phyloP scores from a whole-genome alignment of 192 early-diverging fungal species.

The Coemansia nantahalensis region DNA sequence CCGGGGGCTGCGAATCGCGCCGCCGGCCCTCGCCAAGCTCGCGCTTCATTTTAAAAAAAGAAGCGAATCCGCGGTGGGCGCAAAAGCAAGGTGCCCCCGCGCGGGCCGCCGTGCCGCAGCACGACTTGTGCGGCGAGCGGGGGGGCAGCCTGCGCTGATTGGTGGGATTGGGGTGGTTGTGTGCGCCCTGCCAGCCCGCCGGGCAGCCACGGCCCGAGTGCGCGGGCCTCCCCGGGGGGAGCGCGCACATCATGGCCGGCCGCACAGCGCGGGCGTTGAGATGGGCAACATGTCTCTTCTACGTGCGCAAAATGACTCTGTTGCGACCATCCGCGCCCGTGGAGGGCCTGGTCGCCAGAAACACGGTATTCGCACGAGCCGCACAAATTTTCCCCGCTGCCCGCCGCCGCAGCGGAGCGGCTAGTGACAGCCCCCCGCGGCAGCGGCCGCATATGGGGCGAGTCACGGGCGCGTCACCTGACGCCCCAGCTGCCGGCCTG shows the following conservation, averaged over 20 bases:
- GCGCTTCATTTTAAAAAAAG: too few relatives aligned
- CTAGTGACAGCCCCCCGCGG: too few relatives aligned
- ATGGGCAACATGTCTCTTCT: constrained; percentile 42
- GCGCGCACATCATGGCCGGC: neutral
- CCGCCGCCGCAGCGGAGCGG: neutral
- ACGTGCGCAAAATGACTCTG: constrained; percentile 44
- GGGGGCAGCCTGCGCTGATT: too few relatives aligned
- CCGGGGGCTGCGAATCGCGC: constrained; percentile 1
- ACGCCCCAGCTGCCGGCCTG: too few relatives aligned
- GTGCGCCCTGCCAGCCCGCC: constrained; percentile 50
- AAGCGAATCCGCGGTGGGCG: too few relatives aligned
- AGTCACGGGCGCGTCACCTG: too few relatives aligned
- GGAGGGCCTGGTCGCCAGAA: constrained; percentile 31
- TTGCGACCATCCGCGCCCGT: constrained; percentile 12
- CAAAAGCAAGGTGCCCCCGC: too few relatives aligned
- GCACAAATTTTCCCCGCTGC: constrained; percentile 12
- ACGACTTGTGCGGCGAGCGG: too few relatives aligned
- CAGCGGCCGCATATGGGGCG: too few relatives aligned
- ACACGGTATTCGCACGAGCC: constrained; percentile 48
- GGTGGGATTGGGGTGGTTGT: neutral
- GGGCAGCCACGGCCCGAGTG: constrained; percentile 3
- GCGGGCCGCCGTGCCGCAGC: too few relatives aligned
- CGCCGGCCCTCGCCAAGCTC: constrained; percentile 8
- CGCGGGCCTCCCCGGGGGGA: too few relatives aligned
- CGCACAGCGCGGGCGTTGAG: constrained; percentile 39